Evolutionary conservation across 192 early-diverging fungal species (phyloP).

Genomic region (Thamnidium elegans): DNA sequence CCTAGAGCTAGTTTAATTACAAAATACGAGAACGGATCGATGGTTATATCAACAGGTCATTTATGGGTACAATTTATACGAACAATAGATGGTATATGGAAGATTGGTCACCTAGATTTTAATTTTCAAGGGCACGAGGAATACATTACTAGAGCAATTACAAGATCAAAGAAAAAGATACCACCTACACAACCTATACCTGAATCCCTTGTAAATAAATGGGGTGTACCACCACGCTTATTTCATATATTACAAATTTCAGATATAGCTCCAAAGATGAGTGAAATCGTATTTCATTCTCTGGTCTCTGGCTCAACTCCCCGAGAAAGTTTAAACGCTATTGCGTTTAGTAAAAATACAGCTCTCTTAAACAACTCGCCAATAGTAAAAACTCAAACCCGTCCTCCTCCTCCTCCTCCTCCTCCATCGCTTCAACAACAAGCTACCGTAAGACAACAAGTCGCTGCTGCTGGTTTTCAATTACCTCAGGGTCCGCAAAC

Average conservation of each 20-base stretch:
- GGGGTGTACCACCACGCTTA: constrained; percentile 22
- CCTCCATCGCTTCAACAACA: constrained; percentile 11
- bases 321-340: constrained; percentile 18
- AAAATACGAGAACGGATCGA: constrained; percentile 19
- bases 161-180: constrained; percentile 2
- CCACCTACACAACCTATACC: neutral
- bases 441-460: constrained; percentile 1
- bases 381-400: constrained; percentile 19
- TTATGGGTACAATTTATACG: constrained; percentile 21
- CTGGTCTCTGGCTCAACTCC: constrained; percentile 12
- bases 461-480: neutral
- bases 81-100: constrained; percentile 13
- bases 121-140: constrained; percentile 18
- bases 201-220: constrained; percentile 13
- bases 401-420: neutral
- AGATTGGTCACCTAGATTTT: constrained; percentile 26
- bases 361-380: neutral
- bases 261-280: constrained; percentile 9
- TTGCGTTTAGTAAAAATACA: constrained; percentile 9
- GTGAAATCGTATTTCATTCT: constrained; percentile 20
- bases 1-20: constrained; percentile 24
- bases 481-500: constrained; percentile 8
- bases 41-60: constrained; percentile 18
- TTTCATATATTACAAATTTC: constrained; percentile 18
- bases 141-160: neutral